Conservation (phyloP, 169 alveolate genomes). For the Miamiensis avidus region DNA sequence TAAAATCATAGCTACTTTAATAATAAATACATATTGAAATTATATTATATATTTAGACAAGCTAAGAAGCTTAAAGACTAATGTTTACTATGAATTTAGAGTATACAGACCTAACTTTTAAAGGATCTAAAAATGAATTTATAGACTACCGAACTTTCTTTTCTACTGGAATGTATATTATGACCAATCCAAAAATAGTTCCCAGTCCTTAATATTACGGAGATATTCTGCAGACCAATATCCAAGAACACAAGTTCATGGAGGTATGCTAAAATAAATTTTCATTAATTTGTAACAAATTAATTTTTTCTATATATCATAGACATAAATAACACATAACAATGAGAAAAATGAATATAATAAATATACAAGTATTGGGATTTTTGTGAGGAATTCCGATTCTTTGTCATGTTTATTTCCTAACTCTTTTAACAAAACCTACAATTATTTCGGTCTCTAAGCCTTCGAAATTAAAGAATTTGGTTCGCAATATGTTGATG, state of each 20-base stretch:
- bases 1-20: too few species aligned
- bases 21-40: too few species aligned
- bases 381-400: neutral
- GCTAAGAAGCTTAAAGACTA: neutral
- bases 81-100: neutral
- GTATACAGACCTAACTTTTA: neutral
- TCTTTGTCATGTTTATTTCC: neutral
- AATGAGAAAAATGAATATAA: neutral
- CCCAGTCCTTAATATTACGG: neutral
- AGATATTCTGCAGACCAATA: neutral
- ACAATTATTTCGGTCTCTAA: neutral
- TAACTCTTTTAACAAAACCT: neutral
- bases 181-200: neutral
- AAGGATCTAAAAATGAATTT: neutral
- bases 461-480: neutral
- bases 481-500: neutral
- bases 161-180: neutral
- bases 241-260: neutral
- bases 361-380: neutral
- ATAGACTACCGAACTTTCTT: neutral
- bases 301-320: neutral
- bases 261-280: neutral
- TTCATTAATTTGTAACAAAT: too few species aligned
- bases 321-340: neutral
- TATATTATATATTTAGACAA: neutral